Conservation (phyloP, 1,284 basidiomycete species). For the Grifola frondosa region DNA sequence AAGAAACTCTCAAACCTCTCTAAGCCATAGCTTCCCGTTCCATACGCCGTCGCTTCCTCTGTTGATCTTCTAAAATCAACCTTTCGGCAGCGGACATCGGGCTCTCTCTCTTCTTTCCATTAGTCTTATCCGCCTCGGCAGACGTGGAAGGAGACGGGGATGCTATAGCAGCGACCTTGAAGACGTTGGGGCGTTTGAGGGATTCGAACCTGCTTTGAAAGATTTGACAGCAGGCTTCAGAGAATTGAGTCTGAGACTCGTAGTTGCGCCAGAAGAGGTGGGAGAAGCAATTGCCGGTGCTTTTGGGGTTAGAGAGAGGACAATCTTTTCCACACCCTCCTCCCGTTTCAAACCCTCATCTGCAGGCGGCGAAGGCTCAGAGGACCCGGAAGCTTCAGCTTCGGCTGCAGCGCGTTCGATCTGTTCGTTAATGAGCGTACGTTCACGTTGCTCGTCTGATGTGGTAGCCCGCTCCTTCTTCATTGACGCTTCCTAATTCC, state of each 20-base stretch:
- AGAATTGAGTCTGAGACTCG: conserved; percentile 65
- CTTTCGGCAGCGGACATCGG: conserved; percentile 81
- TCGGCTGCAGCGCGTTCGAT: conserved; percentile 78
- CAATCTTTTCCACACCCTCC: conserved; percentile 71
- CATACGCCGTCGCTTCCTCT: conserved; percentile 73
- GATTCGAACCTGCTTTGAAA: conserved; percentile 41
- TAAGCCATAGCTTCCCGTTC: conserved; percentile 47
- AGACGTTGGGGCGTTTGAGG: conserved; percentile 74
- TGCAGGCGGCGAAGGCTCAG: conserved; percentile 33
- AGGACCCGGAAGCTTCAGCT: conserved; percentile 26
- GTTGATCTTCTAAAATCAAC: conserved; percentile 84
- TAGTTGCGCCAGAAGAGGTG: conserved; percentile 31
- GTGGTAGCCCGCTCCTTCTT: conserved; percentile 92
- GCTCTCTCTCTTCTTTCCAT: conserved; percentile 51
- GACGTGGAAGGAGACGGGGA: conserved; percentile 13
- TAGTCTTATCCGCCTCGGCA: conserved; percentile 20
- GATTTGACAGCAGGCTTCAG: conserved; percentile 50
- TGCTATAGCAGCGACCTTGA: conserved; percentile 51
- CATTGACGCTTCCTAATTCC: conserved; percentile 83
- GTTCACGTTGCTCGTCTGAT: conserved; percentile 94
- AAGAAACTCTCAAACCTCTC: conserved; percentile 4
- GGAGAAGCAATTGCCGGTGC: conserved; percentile 36
- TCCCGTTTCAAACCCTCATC: conserved; percentile 70
- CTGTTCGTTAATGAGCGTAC: conserved; percentile 89
- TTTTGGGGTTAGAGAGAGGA: conserved; percentile 66